Base-by-base conservation (phyloP, 164 flowering plant genomes). In the Liriodendron chinense region DNA sequence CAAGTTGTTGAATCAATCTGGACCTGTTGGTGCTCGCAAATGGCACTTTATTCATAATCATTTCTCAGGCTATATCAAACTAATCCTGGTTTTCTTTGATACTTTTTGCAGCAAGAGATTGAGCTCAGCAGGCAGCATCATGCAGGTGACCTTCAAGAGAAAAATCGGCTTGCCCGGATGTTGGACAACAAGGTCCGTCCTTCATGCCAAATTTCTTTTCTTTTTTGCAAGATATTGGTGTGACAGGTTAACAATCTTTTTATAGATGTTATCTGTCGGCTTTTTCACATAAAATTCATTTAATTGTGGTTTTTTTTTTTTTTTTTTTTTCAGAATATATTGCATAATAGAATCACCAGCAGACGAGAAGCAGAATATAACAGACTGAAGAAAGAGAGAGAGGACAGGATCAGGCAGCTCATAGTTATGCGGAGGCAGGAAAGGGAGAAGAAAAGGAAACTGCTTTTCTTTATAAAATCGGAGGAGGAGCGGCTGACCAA, bases 121-220 rank as follows among this genome's bases (percentile, higher is more conserved):
- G 97, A 93, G 77, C 75, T 84, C 56, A 94, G 98, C 85, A 87
- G 87, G 78, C 88, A 85, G 78, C 88, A 90, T 22, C 97, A 96
- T 83, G 95, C 90, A 21, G 92, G 91, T 47, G 98, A 96, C 78
- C 83, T 94, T 48, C 89, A 79, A 78, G 94, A 92, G 85, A 96
- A 96, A 79, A 84, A 86, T 69, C 89, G 98, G 73, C 77, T 96
- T 64, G 50, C 78, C 2, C 76, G 97, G 48, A 93, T 96, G 93
- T 47, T 86, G 83, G 95, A 86, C 0, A 80, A 85, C 74, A 93
- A 94, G 98, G 99, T 94, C 7, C 48, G 80, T 75, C 59, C 59
- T 53, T 53, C 59, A 53, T 16, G 18, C 59, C 2, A 53, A 16
- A 53, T 16, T 53, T 53, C 18, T 53, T 53, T 53, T 53, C 59